These are phyloP conservation scores for Omphalotus guepiniiformis DNA, from an alignment of 768 basidiomycete genomes.

Conservation along the genomic window DNA sequence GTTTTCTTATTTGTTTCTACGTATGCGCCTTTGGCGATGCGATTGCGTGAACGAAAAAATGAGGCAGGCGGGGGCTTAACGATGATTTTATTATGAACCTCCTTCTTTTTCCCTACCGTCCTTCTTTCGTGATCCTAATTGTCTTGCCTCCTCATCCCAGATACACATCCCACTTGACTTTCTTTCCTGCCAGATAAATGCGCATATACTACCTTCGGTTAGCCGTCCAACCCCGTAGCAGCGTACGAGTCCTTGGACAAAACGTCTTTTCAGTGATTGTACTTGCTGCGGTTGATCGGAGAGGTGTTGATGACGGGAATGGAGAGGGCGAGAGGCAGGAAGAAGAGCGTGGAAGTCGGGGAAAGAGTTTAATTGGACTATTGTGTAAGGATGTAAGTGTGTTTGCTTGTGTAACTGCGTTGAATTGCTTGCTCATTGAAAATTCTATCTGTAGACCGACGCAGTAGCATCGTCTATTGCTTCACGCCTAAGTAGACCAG, in stretches of 20 bases:
- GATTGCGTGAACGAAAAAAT: too few species aligned
- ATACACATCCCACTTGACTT: conserved; percentile 47
- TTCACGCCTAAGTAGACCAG: conserved; percentile 80
- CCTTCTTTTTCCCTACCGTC: conserved; percentile 7
- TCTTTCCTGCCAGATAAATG: conserved; percentile 42
- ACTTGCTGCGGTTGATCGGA: conserved; percentile 75
- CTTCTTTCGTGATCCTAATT: too few species aligned
- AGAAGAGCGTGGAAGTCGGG: conserved; percentile 56
- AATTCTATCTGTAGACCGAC: conserved; percentile 61
- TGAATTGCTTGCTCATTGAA: conserved; percentile 20
- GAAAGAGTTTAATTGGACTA: conserved; percentile 87
- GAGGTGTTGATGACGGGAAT: conserved; percentile 41
- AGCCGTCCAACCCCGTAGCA: conserved; percentile 40
- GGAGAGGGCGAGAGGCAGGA: conserved; percentile 51
- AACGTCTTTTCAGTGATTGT: conserved; percentile 89
- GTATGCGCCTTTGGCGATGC: too few species aligned
- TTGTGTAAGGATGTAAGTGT: conserved; percentile 96
- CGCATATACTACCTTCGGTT: conserved; percentile 45
- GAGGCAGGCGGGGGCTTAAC: too few species aligned
- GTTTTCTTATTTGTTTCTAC: conserved; percentile 31
- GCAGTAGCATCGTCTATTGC: conserved; percentile 91
- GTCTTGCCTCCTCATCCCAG: conserved; percentile 22
- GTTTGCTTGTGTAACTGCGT: conserved; percentile 10
- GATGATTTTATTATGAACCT: conserved; percentile 18
- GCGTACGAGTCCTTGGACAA: conserved; percentile 81